Evolutionary conservation across 768 basidiomycete species (phyloP).

Genomic region (Mycena capillaripes): DNA sequence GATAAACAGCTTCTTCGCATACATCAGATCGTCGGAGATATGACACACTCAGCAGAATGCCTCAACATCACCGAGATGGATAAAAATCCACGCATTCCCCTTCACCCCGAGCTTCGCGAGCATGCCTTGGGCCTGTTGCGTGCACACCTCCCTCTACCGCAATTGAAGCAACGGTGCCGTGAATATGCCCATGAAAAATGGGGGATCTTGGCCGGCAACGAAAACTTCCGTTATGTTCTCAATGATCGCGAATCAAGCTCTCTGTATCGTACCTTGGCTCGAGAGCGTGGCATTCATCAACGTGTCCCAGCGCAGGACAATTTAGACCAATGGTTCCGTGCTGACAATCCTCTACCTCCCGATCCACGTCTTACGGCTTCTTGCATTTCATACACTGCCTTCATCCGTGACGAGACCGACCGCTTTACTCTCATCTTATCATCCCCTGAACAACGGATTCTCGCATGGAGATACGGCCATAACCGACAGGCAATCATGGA

Average conservation of each 20-base stretch:
- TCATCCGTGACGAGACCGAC: not conserved
- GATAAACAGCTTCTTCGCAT: not conserved
- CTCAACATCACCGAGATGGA: not conserved
- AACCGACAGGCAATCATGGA: conserved; percentile 40
- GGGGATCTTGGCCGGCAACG: not conserved
- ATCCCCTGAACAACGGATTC: conserved; percentile 25
- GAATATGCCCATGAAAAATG: not conserved
- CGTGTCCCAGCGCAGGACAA: not conserved
- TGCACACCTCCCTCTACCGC: not conserved
- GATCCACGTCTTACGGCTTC: not conserved
- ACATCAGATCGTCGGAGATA: not conserved
- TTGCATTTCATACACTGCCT: not conserved
- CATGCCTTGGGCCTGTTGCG: not conserved
- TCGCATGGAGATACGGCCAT: conserved; percentile 44
- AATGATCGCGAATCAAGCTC: not conserved
- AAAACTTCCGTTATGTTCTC: not conserved
- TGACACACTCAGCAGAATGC: not conserved
- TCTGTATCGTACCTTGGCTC: not conserved
- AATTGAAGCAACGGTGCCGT: not conserved
- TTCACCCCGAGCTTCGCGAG: not conserved
- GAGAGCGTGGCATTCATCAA: not conserved
- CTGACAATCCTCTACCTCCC: not conserved
- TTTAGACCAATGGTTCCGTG: not conserved
- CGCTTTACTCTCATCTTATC: not conserved
- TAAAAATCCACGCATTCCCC: not conserved